Percentiles rank a stretch among this genome's conserved stretches.
These are phyloP conservation scores for Platismatia glauca DNA, from an alignment of 495 filamentous ascomycete genomes.

Conservation along the genomic window DNA sequence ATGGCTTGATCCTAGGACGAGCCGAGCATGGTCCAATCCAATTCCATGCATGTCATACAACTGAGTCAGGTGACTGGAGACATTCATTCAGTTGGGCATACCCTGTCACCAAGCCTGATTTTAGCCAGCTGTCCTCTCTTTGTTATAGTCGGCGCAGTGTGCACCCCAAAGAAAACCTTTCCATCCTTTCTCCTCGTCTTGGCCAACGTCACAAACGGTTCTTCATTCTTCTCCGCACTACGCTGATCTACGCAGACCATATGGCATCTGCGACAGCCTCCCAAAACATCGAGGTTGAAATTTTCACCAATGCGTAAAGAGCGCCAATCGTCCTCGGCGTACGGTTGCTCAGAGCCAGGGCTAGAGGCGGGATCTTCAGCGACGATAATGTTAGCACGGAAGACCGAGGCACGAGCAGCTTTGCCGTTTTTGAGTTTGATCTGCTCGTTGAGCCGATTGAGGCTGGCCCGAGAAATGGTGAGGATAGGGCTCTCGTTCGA, in stretches of 20 bases:
- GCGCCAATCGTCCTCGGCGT: conserved; percentile 45
- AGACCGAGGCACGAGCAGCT: conserved; percentile 50
- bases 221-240: conserved; percentile 65
- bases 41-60: background rate
- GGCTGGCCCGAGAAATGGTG: conserved; percentile 67
- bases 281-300: conserved; percentile 57
- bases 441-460: conserved; percentile 49
- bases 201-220: conserved; percentile 79
- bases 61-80: background rate
- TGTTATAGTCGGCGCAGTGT: conserved; percentile 41
- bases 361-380: conserved; percentile 33
- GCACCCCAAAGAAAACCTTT: conserved; percentile 78
- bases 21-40: background rate
- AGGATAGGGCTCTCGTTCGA: conserved; percentile 93
- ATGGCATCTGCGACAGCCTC: conserved; percentile 78
- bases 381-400: conserved; percentile 68
- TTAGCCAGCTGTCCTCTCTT: conserved; percentile 2
- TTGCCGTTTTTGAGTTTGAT: conserved; percentile 28
- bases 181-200: conserved; percentile 77
- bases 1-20: background rate
- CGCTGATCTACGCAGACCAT: conserved; percentile 92
- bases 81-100: background rate
- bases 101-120: conserved; percentile 19
- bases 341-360: conserved; percentile 42
- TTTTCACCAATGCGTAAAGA: conserved; percentile 32